Base-by-base conservation (phyloP, 257 asterid genomes). In the Fraxinus excelsior region DNA sequence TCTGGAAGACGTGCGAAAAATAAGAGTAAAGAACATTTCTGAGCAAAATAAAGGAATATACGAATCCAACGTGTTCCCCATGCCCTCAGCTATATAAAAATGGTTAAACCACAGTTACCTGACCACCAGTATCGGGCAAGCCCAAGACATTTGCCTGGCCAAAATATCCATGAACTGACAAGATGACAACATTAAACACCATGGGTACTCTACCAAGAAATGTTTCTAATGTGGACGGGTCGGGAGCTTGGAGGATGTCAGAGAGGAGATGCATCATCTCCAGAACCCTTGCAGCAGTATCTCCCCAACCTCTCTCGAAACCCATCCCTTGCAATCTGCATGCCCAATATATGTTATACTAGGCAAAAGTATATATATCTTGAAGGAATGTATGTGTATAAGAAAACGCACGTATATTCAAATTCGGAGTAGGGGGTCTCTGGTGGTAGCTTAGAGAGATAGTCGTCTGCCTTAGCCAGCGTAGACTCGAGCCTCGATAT, bases 101-200 rank as follows among this genome's bases (percentile, higher is more conserved):
- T 67, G 25, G 31, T 8, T 34, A 34, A 40, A 46, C 58, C 42
- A 66, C 44, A 44, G 69, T 74, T 87, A 95, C 99, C 99, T 96
- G 99, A 82, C 99, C 99, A 60, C 99, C 99, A n/a, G 98, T 96
- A 83, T 96, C 99, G 0, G 99, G 99, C 84, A 96, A 88, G 67
- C 99, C 99, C 75, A 96, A 87, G 71, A 96, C 99, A 86, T 96
- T 96, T 81, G 96, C 99, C 84, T 96, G 99, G 72, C 99, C 98
- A 83, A 96, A 96, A 84, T 90, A 96, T 74, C 99, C 99, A 74
- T 96, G 99, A 58, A 90, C 79, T 0, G 99, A 96, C 80, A 96
- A 80, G 86, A 96, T 87, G 82, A 85, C 98, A 68, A 96, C 99
- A 79, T 93, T 88, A 76, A 93, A 96, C 82, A 96, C 97, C 97